Evolutionary conservation across 2,329 filamentous ascomycete species (phyloP).

Genomic region (Zalaria sp.): DNA sequence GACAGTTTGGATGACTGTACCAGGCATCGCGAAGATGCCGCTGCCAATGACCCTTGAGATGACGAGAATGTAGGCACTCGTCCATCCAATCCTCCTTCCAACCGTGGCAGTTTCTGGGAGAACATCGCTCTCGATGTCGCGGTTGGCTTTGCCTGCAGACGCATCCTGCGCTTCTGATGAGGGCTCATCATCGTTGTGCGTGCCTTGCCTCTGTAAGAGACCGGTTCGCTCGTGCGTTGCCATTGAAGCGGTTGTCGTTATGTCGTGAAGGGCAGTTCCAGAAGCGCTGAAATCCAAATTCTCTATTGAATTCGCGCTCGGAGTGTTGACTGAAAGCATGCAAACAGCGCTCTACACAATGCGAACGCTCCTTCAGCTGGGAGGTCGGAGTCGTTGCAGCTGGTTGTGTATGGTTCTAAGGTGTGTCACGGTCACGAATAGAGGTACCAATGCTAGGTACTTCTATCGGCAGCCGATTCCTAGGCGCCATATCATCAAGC

Average conservation of each 20-base stretch:
- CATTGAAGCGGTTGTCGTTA: not conserved
- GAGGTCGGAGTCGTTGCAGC: too few relatives aligned
- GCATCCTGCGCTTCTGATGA: not conserved
- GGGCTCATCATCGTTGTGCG: not conserved
- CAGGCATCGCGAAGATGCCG: conserved; percentile 60
- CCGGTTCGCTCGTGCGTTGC: not conserved
- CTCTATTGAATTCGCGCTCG: too few relatives aligned
- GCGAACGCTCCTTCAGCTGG: too few relatives aligned
- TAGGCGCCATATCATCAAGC: too few relatives aligned
- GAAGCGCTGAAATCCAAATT: too few relatives aligned
- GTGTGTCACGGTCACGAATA: too few relatives aligned
- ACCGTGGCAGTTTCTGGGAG: conserved; percentile 44
- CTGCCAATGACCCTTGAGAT: conserved; percentile 56
- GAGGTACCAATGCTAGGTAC: too few relatives aligned
- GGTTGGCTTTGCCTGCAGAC: not conserved
- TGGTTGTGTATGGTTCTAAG: too few relatives aligned
- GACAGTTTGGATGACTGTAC: conserved; percentile 49
- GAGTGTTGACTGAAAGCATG: too few relatives aligned
- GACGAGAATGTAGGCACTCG: conserved; percentile 51
- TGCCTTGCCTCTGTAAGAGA: not conserved
- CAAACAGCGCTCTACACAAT: too few relatives aligned
- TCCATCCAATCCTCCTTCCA: conserved; percentile 48
- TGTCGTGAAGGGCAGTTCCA: not conserved
- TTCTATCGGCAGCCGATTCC: too few relatives aligned
- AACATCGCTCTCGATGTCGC: conserved; percentile 40